Conservation (phyloP, 1,284 basidiomycete genomes). For the Pulchroboletus neoregius region DNA sequence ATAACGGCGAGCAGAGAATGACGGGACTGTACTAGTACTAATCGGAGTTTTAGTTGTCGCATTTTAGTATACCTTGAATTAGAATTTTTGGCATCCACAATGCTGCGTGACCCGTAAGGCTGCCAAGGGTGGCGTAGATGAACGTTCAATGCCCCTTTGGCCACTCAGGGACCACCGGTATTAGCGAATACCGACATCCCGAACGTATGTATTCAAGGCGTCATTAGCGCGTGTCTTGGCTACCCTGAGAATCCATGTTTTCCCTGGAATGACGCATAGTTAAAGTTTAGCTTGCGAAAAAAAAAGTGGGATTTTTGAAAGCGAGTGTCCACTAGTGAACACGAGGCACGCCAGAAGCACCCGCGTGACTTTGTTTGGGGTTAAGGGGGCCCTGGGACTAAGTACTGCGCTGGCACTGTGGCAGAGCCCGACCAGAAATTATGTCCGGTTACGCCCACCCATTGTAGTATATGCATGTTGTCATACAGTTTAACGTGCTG, state of each 20-base stretch:
- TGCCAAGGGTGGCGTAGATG: constrained; percentile 19
- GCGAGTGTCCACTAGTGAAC: constrained; percentile 12
- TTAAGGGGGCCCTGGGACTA: constrained; percentile 20
- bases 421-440: constrained; percentile 1
- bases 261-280: constrained; percentile 17
- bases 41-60: constrained; percentile 30
- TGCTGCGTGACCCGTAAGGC: constrained; percentile 1
- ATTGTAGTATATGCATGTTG: background rate
- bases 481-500: background rate
- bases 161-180: constrained; percentile 27
- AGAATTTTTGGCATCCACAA: constrained; percentile 31
- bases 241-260: constrained; percentile 16
- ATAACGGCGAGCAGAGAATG: constrained; percentile 28
- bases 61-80: constrained; percentile 37
- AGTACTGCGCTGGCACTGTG: constrained; percentile 1
- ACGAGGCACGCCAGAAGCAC: constrained; percentile 33
- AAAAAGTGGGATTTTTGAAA: constrained; percentile 3
- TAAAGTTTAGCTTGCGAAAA: constrained; percentile 21
- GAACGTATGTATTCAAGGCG: constrained; percentile 11
- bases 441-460: background rate
- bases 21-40: constrained; percentile 35
- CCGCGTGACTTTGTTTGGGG: constrained; percentile 23
- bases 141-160: constrained; percentile 14
- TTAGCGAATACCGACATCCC: constrained; percentile 22
- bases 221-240: constrained; percentile 18